A percentile compares a stretch with the other conserved stretches of the same genome.
phyloP scores from a whole-genome alignment of 139 green algal species.

The Picochlorum sp. region DNA sequence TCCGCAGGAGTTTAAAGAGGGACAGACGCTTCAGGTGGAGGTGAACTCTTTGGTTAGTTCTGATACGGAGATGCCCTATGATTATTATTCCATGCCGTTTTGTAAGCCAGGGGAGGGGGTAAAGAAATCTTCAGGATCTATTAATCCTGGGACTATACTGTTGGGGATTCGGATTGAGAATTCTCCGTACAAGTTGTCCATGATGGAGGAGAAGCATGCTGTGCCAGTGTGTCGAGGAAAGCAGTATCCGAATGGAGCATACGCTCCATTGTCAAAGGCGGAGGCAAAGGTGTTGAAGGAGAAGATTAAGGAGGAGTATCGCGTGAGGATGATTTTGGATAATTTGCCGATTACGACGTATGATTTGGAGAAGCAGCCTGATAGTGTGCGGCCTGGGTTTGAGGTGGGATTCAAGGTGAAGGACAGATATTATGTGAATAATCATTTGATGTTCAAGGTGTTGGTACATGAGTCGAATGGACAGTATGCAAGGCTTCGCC shows the following conservation, averaged over 20 bases:
- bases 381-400: slow-evolving; percentile 68
- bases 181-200: slow-evolving; percentile 84
- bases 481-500: slow-evolving; percentile 42
- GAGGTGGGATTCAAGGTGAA: slow-evolving; percentile 64
- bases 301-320: slow-evolving; percentile 78
- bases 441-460: slow-evolving; percentile 93
- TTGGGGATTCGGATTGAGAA: slow-evolving; percentile 80
- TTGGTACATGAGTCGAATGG: slow-evolving; percentile 78
- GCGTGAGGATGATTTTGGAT: slow-evolving; percentile 89
- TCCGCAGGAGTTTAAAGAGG: slow-evolving; percentile 56
- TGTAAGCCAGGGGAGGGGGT: slow-evolving; percentile 79
- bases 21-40: slow-evolving; percentile 39
- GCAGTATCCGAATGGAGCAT: slow-evolving; percentile 33
- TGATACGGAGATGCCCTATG: slow-evolving; percentile 85
- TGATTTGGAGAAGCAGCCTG: slow-evolving; percentile 58
- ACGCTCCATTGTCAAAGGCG: slow-evolving; percentile 31
- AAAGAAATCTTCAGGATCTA: slow-evolving; percentile 43
- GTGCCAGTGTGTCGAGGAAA: slow-evolving; percentile 43
- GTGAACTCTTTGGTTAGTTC: slow-evolving; percentile 83
- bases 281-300: slow-evolving; percentile 53
- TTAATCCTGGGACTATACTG: slow-evolving; percentile 90
- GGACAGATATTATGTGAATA: slow-evolving; percentile 81
- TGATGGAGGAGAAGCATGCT: slow-evolving; percentile 62
- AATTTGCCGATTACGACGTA: slow-evolving; percentile 92
- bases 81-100: slow-evolving; percentile 93